Conservation (phyloP, 2,329 filamentous ascomycete genomes). For the Phyllosticta citriasiana region DNA sequence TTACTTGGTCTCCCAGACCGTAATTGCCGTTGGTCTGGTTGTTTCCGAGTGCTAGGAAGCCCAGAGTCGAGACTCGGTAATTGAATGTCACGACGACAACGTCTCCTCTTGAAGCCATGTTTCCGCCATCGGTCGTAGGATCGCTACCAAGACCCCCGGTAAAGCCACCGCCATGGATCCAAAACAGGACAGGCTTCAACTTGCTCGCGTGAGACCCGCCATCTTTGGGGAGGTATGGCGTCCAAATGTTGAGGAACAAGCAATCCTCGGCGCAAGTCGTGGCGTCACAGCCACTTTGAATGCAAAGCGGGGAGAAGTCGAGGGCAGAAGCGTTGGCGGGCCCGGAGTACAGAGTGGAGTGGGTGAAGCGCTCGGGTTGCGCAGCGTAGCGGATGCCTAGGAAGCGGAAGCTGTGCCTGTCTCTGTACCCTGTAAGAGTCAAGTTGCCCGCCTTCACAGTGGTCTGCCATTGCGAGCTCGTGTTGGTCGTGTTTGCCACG, state of each 20-base stretch:
- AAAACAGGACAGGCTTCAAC: constrained; percentile 39
- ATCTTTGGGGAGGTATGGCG: constrained; percentile 22
- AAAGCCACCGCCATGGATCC: constrained; percentile 37
- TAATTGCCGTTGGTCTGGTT: constrained; percentile 37
- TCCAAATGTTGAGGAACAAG: constrained; percentile 33
- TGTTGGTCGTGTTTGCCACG: constrained; percentile 12
- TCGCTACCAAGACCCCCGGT: constrained; percentile 33
- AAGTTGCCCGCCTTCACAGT: constrained; percentile 13
- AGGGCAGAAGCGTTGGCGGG: constrained; percentile 24
- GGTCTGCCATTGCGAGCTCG: constrained; percentile 13
- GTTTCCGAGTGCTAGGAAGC: constrained; percentile 28
- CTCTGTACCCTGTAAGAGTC: constrained; percentile 17
- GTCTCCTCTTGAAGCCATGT: constrained; percentile 17
- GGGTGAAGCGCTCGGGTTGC: constrained; percentile 36
- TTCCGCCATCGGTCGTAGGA: constrained; percentile 19
- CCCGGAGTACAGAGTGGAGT: constrained; percentile 32
- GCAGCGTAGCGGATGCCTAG: constrained; percentile 40
- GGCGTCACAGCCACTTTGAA: constrained; percentile 27
- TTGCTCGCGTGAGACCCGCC: constrained; percentile 3
- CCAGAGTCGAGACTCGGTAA: constrained; percentile 30
- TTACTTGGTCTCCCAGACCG: constrained; percentile 40
- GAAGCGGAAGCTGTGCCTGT: constrained; percentile 42
- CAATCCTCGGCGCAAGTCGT: constrained; percentile 33
- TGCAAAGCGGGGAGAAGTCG: constrained; percentile 29
- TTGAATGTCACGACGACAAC: constrained; percentile 35